Percentiles rank a stretch among this genome's conserved stretches.
Conservation (phyloP, 257 asterid species). For the Verbena officinalis region DNA sequence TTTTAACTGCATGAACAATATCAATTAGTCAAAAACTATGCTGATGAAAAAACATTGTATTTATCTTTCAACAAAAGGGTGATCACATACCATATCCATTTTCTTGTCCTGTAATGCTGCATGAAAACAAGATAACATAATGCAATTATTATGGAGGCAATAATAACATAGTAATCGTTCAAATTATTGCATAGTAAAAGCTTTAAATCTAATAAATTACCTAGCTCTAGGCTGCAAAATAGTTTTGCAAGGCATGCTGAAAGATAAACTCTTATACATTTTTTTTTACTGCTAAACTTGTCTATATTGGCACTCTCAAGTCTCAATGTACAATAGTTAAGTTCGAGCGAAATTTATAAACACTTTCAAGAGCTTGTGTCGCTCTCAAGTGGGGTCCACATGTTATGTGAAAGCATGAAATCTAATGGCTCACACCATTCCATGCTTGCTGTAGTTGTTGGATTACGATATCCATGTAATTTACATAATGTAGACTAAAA, state of each 20-base stretch:
- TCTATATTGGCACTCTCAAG: conserved; percentile 23
- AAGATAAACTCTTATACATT: conserved; percentile 38
- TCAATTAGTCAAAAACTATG: conserved; percentile 15
- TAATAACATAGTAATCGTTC: neutral
- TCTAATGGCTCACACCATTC: conserved; percentile 22
- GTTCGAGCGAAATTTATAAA: conserved; percentile 31
- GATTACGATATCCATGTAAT: conserved; percentile 32
- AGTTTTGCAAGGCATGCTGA: conserved; percentile 41
- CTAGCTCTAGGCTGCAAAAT: conserved; percentile 47
- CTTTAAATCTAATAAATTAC: conserved; percentile 36
- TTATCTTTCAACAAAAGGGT: neutral
- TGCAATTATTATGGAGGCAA: conserved; percentile 9
- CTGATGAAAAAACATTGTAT: neutral
- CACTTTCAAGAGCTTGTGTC: conserved; percentile 20
- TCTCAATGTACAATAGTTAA: conserved; percentile 7
- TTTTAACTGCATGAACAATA: conserved; percentile 39
- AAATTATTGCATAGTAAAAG: neutral
- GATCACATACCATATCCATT: conserved; percentile 39
- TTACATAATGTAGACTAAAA: conserved; percentile 33
- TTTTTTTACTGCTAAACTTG: conserved; percentile 24
- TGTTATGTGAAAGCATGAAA: conserved; percentile 31
- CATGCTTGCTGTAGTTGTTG: conserved; percentile 32
- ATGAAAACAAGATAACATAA: conserved; percentile 27
- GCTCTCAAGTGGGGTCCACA: conserved; percentile 29
- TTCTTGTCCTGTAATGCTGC: conserved; percentile 45